Evolutionary conservation across 1,284 basidiomycete genomes (phyloP).

Genomic region (Cutaneotrichosporon cutaneum): DNA sequence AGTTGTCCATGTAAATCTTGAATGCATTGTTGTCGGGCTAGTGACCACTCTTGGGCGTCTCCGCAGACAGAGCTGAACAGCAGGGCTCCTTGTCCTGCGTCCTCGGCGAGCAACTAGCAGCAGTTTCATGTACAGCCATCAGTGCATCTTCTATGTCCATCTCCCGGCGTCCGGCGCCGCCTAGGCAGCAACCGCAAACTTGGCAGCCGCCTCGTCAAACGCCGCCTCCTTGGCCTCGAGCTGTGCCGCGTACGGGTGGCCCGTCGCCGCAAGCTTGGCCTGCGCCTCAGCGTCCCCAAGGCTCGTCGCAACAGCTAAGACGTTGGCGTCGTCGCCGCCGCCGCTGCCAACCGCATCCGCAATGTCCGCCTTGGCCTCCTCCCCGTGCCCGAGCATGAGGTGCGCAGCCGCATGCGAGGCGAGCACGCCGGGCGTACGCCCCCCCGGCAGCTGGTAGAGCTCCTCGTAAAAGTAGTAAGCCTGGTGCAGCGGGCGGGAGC

Average conservation of each 20-base stretch:
- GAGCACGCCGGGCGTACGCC: conserved; percentile 65
- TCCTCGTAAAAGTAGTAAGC: conserved; percentile 86
- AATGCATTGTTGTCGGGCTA: neutral
- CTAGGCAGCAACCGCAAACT: conserved; percentile 56
- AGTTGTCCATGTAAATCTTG: neutral
- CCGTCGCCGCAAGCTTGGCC: conserved; percentile 49
- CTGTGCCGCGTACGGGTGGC: conserved; percentile 46
- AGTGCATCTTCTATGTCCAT: neutral
- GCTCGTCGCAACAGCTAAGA: conserved; percentile 69
- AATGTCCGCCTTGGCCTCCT: conserved; percentile 79
- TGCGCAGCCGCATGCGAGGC: conserved; percentile 81
- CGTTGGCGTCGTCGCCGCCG: conserved; percentile 62
- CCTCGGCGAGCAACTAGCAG: too few relatives aligned
- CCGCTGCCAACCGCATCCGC: conserved; percentile 66
- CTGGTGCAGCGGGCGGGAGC: conserved; percentile 56
- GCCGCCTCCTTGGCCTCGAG: conserved; percentile 40
- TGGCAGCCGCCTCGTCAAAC: conserved; percentile 65
- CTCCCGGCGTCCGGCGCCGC: neutral
- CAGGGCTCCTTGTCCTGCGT: too few relatives aligned
- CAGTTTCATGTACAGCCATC: neutral
- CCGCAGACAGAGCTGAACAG: too few relatives aligned
- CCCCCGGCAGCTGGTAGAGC: conserved; percentile 82
- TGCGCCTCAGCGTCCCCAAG: conserved; percentile 62
- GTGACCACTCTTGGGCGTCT: neutral
- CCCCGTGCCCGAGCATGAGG: conserved; percentile 73